Base-by-base conservation (phyloP, 176 grass and related monocot genomes). In the Musa schizocarpa region DNA sequence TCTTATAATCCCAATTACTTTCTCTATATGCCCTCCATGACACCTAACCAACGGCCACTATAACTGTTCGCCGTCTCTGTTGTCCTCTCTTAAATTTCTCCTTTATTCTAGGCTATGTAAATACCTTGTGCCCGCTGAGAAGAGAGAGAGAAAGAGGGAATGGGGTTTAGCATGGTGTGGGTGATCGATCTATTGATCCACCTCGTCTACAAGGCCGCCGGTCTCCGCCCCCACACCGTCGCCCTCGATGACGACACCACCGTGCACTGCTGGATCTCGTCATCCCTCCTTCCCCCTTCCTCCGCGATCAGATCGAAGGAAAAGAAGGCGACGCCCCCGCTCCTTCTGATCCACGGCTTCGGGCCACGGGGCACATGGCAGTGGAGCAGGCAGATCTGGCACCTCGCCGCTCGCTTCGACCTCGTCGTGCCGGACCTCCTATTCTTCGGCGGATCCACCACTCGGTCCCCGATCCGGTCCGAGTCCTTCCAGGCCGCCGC, bases 291-390 rank as follows among this genome's bases (percentile, higher is more conserved):
- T 57, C 0, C 70, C 79, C 8, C 77, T 12, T 1, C 72, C 26
- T 55, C 52, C 21, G 13, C 50, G 3, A 4, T 34, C 29, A 34
- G 29, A 26, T 55, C 52, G 50, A 52, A 54, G 66, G 23, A 59
- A 8, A n/a, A 1, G 49, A 80, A 68, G 25, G 53, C 70, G 2
- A 83, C 81, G 14, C 85, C 92, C 49, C n/a, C 81, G 12, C 82
- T 96, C 78, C 80, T 96, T 56, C 89, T 96, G 22, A 88, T 96
- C 68, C 92, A 96, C 49, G 92, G 92, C 43, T 96, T 96, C 78
- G 87, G 92, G 0, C 87, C 92, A 0, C 75, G 57, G 14, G 82
- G 84, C 11, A 87, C 82, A 56, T 96, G 87, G 85, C 92, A 96
- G 81, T 96, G 92, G 92, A 56, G 78, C 50, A 51, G 26, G 8